phyloP scores from a whole-genome alignment of 2,329 filamentous ascomycete genomes.

The Penicillium verrucosum region DNA sequence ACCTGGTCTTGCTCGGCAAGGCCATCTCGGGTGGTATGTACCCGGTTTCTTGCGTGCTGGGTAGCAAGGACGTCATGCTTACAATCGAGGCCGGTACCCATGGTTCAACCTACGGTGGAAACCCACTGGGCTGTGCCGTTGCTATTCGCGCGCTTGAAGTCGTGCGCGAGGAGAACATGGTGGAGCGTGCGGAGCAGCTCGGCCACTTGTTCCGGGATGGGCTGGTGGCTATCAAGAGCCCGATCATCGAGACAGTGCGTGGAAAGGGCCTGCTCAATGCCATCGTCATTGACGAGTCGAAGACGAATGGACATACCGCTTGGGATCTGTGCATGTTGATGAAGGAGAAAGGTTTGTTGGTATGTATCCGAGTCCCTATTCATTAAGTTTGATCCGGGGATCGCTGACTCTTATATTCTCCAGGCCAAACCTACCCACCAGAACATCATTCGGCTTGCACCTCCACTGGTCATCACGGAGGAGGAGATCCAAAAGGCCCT shows the following conservation, averaged over 20 bases:
- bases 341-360: conserved; percentile 91
- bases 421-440: conserved; percentile 98
- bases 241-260: conserved; percentile 76
- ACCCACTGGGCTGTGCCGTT: conserved; percentile 91
- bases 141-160: conserved; percentile 93
- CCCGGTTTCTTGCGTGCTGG: conserved; percentile 91
- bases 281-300: conserved; percentile 88
- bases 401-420: background rate
- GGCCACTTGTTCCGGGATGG: conserved; percentile 81
- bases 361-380: conserved; percentile 48
- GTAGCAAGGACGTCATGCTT: conserved; percentile 87
- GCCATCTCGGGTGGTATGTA: conserved; percentile 98
- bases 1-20: conserved; percentile 92
- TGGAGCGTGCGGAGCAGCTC: conserved; percentile 74
- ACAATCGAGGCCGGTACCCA: conserved; percentile 95
- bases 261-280: conserved; percentile 95
- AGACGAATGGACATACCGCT: conserved; percentile 78
- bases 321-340: conserved; percentile 96
- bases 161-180: conserved; percentile 85
- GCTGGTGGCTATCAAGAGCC: conserved; percentile 69
- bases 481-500: conserved; percentile 76
- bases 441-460: conserved; percentile 97
- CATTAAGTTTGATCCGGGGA: background rate
- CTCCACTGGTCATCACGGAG: conserved; percentile 90
- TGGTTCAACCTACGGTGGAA: conserved; percentile 97